Base-by-base conservation (phyloP, 2,329 filamentous ascomycete genomes). In the Capronia americana region DNA sequence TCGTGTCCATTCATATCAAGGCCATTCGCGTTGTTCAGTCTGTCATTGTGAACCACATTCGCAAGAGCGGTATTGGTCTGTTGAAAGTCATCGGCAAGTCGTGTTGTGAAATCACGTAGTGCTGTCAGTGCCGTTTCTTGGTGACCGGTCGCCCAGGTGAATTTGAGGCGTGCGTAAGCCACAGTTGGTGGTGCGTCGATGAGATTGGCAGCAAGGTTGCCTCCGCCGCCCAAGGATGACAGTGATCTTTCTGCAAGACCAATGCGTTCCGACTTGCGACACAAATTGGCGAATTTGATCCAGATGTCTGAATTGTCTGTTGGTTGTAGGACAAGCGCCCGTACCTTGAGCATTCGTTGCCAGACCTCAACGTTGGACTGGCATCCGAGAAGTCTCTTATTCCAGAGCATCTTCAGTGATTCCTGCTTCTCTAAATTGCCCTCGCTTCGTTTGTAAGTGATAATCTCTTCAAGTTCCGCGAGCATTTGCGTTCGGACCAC, bases 401-500 rank as follows among this genome's bases (percentile, higher is more conserved):
- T 96, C 95, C 95, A 99, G 0, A 95, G 98, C 72, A 88, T 86
- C 46, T 94, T 89, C 89, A 99, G 93, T 0, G 92, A 93, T 30
- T 90, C 90, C 77, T 95, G 92, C 81, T 95, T 97, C 74, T 91
- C 91, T 10, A 88, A 87, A 72, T 97, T 92, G 66, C 84, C 84
- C 44, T 85, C 81, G 67, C 92, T 92, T 75, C 98, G 93, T 81
- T 99, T 99, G 84, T 99, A 99, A 7, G 90, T 88, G 74, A 99
- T 98, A 73, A 99, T 93, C 77, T 99, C 95, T 77, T 99, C 95
- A 3, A 99, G 85, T 78, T 99, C 95, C 3, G 96, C 95, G 73
- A 99, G 88, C 96, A 99, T 99, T 79, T 99, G 95, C 0, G 99
- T 93, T 51, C 95, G 90, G 54, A 99, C 94, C 66, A 99, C 93